Conservation (phyloP, 331 rosid genomes). For the Quercus tomentella region DNA sequence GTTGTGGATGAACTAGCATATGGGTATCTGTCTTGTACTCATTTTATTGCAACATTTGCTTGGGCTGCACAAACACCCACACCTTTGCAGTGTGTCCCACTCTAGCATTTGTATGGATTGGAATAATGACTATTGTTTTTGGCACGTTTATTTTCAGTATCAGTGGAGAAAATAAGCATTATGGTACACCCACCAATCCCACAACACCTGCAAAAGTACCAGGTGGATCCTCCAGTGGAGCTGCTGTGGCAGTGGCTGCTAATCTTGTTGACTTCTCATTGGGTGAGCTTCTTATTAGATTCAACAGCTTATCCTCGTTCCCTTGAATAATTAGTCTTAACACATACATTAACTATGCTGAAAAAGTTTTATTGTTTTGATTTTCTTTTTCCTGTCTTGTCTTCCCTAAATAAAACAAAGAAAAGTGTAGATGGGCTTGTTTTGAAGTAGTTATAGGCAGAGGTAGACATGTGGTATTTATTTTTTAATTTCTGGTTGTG, state of each 20-base stretch:
- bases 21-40: conserved; percentile 41
- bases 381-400: neutral
- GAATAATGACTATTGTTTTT: neutral
- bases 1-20: conserved; percentile 64
- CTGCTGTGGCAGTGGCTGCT: conserved; percentile 94
- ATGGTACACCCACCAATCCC: conserved; percentile 80
- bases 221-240: conserved; percentile 94
- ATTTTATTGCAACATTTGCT: neutral
- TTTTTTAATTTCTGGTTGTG: neutral
- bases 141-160: conserved; percentile 49
- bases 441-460: neutral
- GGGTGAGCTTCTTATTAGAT: conserved; percentile 50
- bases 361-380: neutral
- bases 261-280: conserved; percentile 77
- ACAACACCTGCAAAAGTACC: conserved; percentile 61
- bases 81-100: neutral
- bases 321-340: neutral
- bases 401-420: neutral
- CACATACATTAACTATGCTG: neutral
- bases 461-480: neutral
- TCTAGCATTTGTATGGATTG: neutral
- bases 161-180: conserved; percentile 79
- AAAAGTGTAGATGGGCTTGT: neutral
- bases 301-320: neutral
- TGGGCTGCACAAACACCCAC: neutral